These are phyloP conservation scores for Elasticomyces elasticus DNA, from an alignment of 495 filamentous ascomycete genomes.

Conservation along the genomic window DNA sequence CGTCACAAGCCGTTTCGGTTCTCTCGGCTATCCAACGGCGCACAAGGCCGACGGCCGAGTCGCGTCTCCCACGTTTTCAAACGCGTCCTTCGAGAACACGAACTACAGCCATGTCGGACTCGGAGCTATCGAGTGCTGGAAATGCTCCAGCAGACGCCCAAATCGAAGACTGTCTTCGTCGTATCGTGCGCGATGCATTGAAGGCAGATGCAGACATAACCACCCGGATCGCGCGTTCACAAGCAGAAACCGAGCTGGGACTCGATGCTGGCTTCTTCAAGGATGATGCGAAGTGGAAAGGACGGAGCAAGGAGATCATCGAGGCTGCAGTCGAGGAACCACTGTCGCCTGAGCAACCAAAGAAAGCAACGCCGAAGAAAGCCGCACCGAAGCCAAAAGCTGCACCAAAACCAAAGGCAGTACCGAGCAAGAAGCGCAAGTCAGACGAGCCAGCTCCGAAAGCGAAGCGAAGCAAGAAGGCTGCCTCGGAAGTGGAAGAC, in stretches of 20 bases:
- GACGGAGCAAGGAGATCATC: conserved; percentile 66
- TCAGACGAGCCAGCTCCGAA: conserved; percentile 7
- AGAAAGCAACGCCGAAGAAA: conserved; percentile 8
- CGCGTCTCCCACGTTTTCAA: neutral
- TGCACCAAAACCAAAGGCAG: conserved; percentile 3
- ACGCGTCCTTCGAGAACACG: neutral
- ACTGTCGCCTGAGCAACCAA: conserved; percentile 6
- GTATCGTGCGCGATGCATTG: conserved; percentile 47
- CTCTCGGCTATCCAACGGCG: too few species aligned
- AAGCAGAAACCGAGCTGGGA: conserved; percentile 53
- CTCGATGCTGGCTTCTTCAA: conserved; percentile 66
- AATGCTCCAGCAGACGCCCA: conserved; percentile 17
- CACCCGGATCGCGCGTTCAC: conserved; percentile 60
- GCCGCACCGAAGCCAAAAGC: conserved; percentile 1
- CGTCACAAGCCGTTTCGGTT: too few species aligned
- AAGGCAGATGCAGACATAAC: conserved; percentile 55
- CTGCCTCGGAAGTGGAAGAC: neutral
- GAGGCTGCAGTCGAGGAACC: conserved; percentile 38
- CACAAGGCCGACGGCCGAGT: too few species aligned
- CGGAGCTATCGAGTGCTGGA: conserved; percentile 6
- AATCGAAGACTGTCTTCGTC: conserved; percentile 37
- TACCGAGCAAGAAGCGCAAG: conserved; percentile 19
- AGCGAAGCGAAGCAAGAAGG: conserved; percentile 3
- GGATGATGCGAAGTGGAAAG: conserved; percentile 56
- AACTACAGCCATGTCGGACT: conserved; percentile 26